Evolutionary conservation across 805 yeast genomes (phyloP).

Genomic region (Pichia sporocuriosa): DNA sequence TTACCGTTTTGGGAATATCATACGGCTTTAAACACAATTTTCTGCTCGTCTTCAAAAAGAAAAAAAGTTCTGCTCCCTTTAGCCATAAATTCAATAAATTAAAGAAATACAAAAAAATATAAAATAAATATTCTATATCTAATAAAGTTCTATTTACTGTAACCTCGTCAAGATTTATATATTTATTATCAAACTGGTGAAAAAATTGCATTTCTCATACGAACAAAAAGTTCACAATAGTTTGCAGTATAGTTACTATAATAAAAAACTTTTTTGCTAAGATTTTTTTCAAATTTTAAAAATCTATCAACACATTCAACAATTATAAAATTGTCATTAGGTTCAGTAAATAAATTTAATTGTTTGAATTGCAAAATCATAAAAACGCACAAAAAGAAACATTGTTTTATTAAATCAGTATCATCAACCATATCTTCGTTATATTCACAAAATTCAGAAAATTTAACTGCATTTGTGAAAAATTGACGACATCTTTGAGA

Average conservation of each 20-base stretch:
- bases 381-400: conserved; percentile 4
- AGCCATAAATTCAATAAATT: not conserved
- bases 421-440: not conserved
- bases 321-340: not conserved
- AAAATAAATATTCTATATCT: too few relatives aligned
- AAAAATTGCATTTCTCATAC: conserved; percentile 3
- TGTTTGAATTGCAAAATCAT: conserved; percentile 8
- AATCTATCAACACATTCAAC: not conserved
- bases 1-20: not conserved
- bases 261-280: conserved; percentile 1
- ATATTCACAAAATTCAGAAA: conserved; percentile 1
- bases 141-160: too few relatives aligned
- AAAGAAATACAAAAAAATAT: not conserved
- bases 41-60: too few relatives aligned
- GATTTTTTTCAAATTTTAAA: not conserved
- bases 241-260: conserved; percentile 3
- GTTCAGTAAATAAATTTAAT: conserved; percentile 2
- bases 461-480: not conserved
- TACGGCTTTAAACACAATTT: not conserved
- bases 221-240: conserved; percentile 4
- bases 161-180: too few relatives aligned
- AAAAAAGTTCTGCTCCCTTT: too few relatives aligned
- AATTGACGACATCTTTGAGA: conserved; percentile 1
- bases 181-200: not conserved
- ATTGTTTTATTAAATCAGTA: conserved; percentile 7